Conservation (phyloP, 345 rosid genomes). For the Salix brachista region DNA sequence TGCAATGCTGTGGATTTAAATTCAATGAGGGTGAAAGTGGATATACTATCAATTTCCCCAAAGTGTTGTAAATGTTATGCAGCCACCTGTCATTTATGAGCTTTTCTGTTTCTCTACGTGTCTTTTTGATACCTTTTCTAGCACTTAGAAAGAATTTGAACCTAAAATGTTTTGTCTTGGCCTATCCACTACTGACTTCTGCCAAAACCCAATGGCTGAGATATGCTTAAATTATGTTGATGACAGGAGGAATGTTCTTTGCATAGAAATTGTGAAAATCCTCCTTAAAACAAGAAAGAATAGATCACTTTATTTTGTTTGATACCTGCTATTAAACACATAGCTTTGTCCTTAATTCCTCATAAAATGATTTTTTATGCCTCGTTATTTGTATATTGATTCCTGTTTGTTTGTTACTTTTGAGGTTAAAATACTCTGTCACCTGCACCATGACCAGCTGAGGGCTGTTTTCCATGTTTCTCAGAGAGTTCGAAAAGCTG, state of each 20-base stretch:
- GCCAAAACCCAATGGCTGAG: too few species aligned
- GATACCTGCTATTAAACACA: not conserved
- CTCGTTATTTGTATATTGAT: slow-evolving; percentile 6
- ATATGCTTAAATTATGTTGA: too few species aligned
- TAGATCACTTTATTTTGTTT: not conserved
- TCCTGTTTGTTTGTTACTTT: slow-evolving; percentile 15
- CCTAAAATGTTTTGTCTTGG: too few species aligned
- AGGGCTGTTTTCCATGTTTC: slow-evolving; percentile 88
- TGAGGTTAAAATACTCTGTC: slow-evolving; percentile 83
- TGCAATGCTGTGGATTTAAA: not conserved
- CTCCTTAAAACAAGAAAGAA: not conserved
- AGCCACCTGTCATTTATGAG: too few species aligned
- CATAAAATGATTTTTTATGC: too few species aligned
- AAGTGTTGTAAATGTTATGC: not conserved
- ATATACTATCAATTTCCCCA: not conserved
- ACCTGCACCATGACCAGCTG: slow-evolving; percentile 92
- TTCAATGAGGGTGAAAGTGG: not conserved
- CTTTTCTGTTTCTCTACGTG: too few species aligned
- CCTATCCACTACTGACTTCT: too few species aligned
- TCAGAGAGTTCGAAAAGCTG: slow-evolving; percentile 71
- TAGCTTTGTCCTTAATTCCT: too few species aligned
- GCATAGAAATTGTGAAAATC: too few species aligned
- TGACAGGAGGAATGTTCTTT: too few species aligned
- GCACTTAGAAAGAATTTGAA: too few species aligned
- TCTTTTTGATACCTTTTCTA: too few species aligned